Evolutionary conservation across 2,329 filamentous ascomycete species (phyloP), one percentile per base, ranked within the genome.

Genomic region (Xylariaceae sp.): DNA sequence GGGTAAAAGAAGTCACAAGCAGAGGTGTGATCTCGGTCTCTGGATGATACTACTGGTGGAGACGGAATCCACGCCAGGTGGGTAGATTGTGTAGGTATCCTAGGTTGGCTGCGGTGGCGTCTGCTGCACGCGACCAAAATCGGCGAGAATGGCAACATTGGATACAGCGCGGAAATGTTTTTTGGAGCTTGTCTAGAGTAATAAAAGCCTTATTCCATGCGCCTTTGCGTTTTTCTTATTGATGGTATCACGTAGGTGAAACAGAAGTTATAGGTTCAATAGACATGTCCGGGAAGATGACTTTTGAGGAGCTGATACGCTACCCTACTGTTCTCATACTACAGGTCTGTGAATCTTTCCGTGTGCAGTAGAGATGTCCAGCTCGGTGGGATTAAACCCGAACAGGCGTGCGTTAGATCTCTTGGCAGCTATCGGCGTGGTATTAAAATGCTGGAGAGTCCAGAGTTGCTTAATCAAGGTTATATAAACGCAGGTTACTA

Each of bases 111-210:
- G n/a, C n/a, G 23, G 16, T 51, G 30, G 16, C 10, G 23, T 40
- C 15, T 15, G 10, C 10, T 33, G 23, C 29, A 21, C 10, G 35
- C 10, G 53, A 33, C 42, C 32, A 59, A 59, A 59, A 59, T 57
- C 54, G 57, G 42, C 57, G 57, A 59, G 57, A 59, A 50, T 23
- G 44, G 50, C 43, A 27, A 41, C 43, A 42, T 53, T 40, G n/a
- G 18, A 21, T 10, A 5, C 16, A n/a, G n/a, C n/a, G n/a, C 15
- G 11, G 9, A 23, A 20, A 16, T 16, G 23, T n/a, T n/a, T n/a
- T n/a, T n/a, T n/a, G n/a, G n/a, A n/a, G n/a, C n/a, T n/a, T n/a
- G n/a, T n/a, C n/a, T n/a, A n/a, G n/a, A n/a, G n/a, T n/a, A n/a
- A n/a, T n/a, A n/a, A n/a, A n/a, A n/a, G n/a, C n/a, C n/a, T n/a